Evolutionary conservation across 2,329 filamentous ascomycete genomes (phyloP), one percentile per base, ranked within the genome.

Genomic region (Alternaria triticimaculans): DNA sequence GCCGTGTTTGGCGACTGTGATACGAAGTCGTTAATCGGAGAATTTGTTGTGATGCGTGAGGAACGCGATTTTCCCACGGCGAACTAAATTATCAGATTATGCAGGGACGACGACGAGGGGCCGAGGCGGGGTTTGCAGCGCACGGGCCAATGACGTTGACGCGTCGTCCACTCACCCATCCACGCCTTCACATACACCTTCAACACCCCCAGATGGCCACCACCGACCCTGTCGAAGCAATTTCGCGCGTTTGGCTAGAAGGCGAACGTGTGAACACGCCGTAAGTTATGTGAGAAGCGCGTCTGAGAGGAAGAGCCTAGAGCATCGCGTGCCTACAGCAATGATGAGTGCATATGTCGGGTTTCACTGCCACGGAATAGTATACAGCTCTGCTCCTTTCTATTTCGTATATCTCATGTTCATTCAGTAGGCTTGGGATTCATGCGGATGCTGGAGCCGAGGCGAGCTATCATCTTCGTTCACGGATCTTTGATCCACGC

Each of bases 111-210:
- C 30, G 14, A 50, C 21, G 20, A 21, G 45, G 58, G 41, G 45
- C 30, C 53, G 45, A 33, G 21, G 23, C 53, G 51, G 53, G 58
- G 58, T 53, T 50, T 50, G n/a, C 4, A 18, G 30, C n/a, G 58
- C 58, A 49, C 45, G 43, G 45, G 15, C 58, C 58, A 33, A 61
- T 57, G 58, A 57, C 58, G 58, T 61, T 54, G 58, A 48, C 45
- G 58, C 44, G 33, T 30, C 23, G 8, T 28, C 15, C 8, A 30
- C 15, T 23, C 33, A 23, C 28, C 11, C 25, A 20, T 10, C 30
- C 12, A 26, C 51, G 11, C 51, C 28, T 41, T 26, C 9, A 37
- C 20, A 18, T 21, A 33, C 18, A 18, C 15, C 37, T 46, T 55
- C 25, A 28, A n/a, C 18, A 48, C 45, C 9, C 4, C 14, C 44